Base-by-base conservation (phyloP, 805 yeast genomes). In the Metschnikowia hibisci region DNA sequence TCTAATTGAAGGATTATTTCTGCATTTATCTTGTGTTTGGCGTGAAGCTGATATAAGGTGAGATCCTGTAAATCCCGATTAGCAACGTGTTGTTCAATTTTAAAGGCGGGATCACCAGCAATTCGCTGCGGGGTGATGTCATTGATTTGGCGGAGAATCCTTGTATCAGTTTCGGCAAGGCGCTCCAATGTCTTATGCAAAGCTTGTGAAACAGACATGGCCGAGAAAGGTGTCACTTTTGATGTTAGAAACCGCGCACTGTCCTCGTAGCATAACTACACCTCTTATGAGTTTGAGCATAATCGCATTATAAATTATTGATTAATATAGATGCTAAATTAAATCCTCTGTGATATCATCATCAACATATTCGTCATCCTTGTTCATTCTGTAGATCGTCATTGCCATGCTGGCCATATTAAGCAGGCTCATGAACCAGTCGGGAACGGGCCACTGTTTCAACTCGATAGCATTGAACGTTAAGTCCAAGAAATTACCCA, bases 371-470 rank as follows among this genome's bases (percentile, higher is more conserved):
- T 69, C 76, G 46, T 69, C 74, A 46, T 70, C 74, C 54, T 70
- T 70, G 56, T 70, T 70, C 76, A 70, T 70, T 59, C 76, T 67
- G 62, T 70, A 70, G 35, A 70, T 55, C n/a, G 74, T 67, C 76
- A 70, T 70, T 42, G 57, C 60, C 74, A 70, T 70, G 47, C 73
- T 66, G 14, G 72, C 63, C 40, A 64, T 55, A 46, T 69, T 70
- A 55, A 70, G 61, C 8, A 55, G 44, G 45, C 58, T 62, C 74
- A 70, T 67, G 38, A 68, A 55, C 73, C 74, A 69, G 30, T 62
- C 66, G 3, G 74, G 74, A 7, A 70, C 65, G 2, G 55, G 55
- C 23, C 66, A 32, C 3, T 61, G 61, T 36, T 63, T 64, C 13
- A 65, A 54, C 48, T 70, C 76, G 40, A 70, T 67, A 35, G 63